Evolutionary conservation across 345 rosid genomes (phyloP), one percentile per base, ranked within the genome.

Genomic region (Citrus medica): DNA sequence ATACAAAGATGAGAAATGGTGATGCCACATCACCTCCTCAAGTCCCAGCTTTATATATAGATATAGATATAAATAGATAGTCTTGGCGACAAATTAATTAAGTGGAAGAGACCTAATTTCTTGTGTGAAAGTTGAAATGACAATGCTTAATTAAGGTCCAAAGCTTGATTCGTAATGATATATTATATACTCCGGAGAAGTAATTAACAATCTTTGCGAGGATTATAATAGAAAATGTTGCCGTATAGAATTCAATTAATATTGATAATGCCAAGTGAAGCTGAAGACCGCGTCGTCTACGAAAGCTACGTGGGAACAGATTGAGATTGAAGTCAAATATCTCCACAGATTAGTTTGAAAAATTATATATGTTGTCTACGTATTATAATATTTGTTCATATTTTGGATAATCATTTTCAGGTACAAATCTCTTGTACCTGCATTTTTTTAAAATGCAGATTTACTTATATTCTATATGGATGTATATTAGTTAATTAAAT

Each of bases 91-190:
- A 12, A 46, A 46, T 46, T 46, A 12, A 46, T 46, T 27, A 62
- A 24, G 22, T 17, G 46, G 14, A 25, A 48, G 73, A 19, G 42
- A 53, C 42, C 63, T 71, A 71, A 71, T 71, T 53, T 71, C 75
- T 53, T 69, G 73, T 69, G 73, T 69, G 73, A 71, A 71, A 53
- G 22, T 71, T 25, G 62, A 12, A 33, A 71, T 37, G 22, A 13
- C 3, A 69, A 25, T 25, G 32, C 30, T 25, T 16, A 24, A 16
- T 24, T 14, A 27, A 16, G 33, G 21, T 16, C 35, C 8, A 5
- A 16, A 6, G 19, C 67, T 63, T 28, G 67, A 63, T 8, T 67
- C 4, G 5, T 69, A 28, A 46, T 69, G 73, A 63, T 16, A 30
- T 14, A 17, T 0, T 13, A 12, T 13, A 46, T 12, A 3, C 16